Percentiles rank a stretch among this genome's conserved stretches.
These are phyloP conservation scores for Chlamydomonas sphaeroides DNA, from an alignment of 139 green algal species.

Conservation along the genomic window DNA sequence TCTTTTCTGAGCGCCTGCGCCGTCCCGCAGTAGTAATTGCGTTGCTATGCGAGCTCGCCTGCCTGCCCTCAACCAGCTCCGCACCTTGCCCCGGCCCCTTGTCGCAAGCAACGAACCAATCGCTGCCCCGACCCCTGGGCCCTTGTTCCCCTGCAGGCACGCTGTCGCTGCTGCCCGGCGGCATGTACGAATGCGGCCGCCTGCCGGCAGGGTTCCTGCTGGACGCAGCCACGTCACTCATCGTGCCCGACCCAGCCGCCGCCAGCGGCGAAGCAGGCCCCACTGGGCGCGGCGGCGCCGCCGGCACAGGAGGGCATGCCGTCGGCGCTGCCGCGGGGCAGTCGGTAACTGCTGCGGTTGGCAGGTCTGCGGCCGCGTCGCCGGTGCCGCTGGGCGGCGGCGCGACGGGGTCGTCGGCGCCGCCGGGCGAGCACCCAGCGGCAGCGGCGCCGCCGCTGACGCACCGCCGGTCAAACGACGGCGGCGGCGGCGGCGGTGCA, in stretches of 20 bases:
- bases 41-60: no score
- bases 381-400: neutral
- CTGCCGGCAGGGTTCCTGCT: constrained; percentile 11
- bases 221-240: neutral
- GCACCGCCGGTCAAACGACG: neutral
- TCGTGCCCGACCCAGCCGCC: neutral
- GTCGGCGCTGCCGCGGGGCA: no score
- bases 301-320: no score
- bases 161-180: constrained; percentile 15
- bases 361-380: constrained; percentile 5
- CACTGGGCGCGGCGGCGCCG: neutral
- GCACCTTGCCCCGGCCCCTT: no score
- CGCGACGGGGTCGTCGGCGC: neutral
- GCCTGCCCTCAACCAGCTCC: no score
- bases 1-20: no score
- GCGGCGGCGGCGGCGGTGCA: neutral
- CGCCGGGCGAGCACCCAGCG: neutral
- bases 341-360: neutral
- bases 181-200: constrained; percentile 31
- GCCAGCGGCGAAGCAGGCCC: neutral
- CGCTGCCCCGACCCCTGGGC: no score
- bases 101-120: no score
- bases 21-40: no score
- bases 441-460: neutral
- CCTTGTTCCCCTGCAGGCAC: constrained; percentile 2